Evolutionary conservation across 108 stramenopile species (phyloP).

Genomic region (Nitzschia sp.): DNA sequence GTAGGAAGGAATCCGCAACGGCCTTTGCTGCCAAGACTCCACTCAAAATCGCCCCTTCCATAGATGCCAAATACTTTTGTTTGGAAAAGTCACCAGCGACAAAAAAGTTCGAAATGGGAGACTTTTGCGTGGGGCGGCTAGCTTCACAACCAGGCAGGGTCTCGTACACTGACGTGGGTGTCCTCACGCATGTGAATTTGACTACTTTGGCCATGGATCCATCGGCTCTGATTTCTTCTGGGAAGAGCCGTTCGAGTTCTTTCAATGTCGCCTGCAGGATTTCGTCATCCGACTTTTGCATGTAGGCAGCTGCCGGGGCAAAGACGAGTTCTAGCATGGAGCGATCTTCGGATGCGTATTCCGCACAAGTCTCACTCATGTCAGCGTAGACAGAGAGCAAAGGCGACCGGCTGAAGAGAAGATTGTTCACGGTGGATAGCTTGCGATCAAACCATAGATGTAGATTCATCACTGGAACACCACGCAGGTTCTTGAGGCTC

Average conservation of each 20-base stretch:
- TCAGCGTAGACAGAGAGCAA: slow-evolving; percentile 94
- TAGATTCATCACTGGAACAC: slow-evolving; percentile 95
- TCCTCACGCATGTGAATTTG: slow-evolving; percentile 87
- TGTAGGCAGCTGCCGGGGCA: slow-evolving; percentile 63
- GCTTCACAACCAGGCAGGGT: slow-evolving; percentile 87
- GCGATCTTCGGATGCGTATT: slow-evolving; percentile 80
- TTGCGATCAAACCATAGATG: slow-evolving; percentile 96
- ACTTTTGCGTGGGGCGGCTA: slow-evolving; percentile 84
- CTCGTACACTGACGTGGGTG: slow-evolving; percentile 89
- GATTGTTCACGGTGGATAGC: slow-evolving; percentile 83
- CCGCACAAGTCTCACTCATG: slow-evolving; percentile 90
- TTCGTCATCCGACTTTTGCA: slow-evolving; percentile 58
- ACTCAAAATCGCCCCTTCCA: slow-evolving; percentile 92
- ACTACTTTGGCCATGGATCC: slow-evolving; percentile 59
- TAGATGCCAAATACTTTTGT: slow-evolving; percentile 91
- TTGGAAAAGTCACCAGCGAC: slow-evolving; percentile 89
- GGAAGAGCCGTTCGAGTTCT: slow-evolving; percentile 90
- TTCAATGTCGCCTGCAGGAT: slow-evolving; percentile 91
- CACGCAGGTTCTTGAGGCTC: slow-evolving; percentile 86
- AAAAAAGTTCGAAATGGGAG: slow-evolving; percentile 89
- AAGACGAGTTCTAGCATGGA: slow-evolving; percentile 95
- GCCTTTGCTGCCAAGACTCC: slow-evolving; percentile 85
- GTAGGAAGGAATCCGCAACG: slow-evolving; percentile 18
- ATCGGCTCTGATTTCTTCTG: slow-evolving; percentile 82
- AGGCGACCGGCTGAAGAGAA: slow-evolving; percentile 89